Percentiles rank a stretch among this genome's conserved stretches.
Conservation (phyloP, 2,329 filamentous ascomycete genomes). For the Xylariaceae sp. region DNA sequence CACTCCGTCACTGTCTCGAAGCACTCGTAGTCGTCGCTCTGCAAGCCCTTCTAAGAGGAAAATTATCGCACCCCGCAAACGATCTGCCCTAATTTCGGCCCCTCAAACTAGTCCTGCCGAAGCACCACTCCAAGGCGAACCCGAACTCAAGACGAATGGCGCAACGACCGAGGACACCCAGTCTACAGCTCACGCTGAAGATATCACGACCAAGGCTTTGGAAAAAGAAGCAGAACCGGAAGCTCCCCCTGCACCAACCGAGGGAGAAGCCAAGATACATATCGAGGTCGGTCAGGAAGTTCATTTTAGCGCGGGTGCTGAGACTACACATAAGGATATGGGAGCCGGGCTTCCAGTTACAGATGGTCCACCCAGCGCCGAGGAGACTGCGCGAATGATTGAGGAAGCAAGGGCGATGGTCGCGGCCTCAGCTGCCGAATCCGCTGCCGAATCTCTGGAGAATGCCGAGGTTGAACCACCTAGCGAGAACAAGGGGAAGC, state of each 20-base stretch:
- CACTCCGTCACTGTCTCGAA: constrained; percentile 44
- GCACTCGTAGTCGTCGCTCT: constrained; percentile 51
- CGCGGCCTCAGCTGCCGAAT: constrained; percentile 58
- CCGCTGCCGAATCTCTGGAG: constrained; percentile 44
- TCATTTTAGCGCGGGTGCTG: constrained; percentile 50
- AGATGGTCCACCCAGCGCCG: constrained; percentile 63
- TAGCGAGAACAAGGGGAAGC: constrained; percentile 54
- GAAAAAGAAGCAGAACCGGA: constrained; percentile 47
- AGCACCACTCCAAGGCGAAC: constrained; percentile 30
- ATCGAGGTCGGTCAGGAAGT: constrained; percentile 63
- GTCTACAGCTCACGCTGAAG: constrained; percentile 37
- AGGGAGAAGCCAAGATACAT: constrained; percentile 59
- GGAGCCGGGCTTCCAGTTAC: constrained; percentile 69
- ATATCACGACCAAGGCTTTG: constrained; percentile 43
- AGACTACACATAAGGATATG: constrained; percentile 68
- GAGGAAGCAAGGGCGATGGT: constrained; percentile 87
- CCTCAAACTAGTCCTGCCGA: constrained; percentile 40
- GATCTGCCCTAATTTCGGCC: constrained; percentile 41
- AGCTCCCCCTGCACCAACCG: constrained; percentile 50
- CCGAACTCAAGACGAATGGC: constrained; percentile 30
- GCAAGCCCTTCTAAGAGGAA: constrained; percentile 56
- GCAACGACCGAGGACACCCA: constrained; percentile 48
- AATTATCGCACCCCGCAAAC: constrained; percentile 51
- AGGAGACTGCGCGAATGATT: constrained; percentile 79
- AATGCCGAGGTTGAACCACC: constrained; percentile 34